phyloP scores from a whole-genome alignment of 2,329 filamentous ascomycete genomes.

The Aspergillus sp. region DNA sequence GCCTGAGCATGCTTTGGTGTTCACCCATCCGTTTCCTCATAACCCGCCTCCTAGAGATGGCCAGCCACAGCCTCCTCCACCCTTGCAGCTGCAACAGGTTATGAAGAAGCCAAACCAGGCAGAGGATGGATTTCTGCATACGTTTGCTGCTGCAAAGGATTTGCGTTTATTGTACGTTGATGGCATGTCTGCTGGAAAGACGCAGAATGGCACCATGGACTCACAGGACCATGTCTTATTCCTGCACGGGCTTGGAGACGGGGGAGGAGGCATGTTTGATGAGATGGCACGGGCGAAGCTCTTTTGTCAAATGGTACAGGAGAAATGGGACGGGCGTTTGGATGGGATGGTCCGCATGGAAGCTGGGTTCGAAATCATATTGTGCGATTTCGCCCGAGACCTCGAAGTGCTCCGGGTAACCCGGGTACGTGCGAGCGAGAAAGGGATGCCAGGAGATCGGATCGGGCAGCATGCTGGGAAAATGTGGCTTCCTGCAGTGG shows the following conservation, averaged over 20 bases:
- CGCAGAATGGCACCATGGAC: constrained; percentile 67
- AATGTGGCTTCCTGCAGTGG: constrained; percentile 30
- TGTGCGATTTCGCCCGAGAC: constrained; percentile 63
- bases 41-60: constrained; percentile 16
- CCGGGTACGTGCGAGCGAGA: constrained; percentile 25
- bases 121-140: constrained; percentile 65
- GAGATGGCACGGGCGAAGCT: constrained; percentile 59
- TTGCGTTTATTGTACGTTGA: constrained; percentile 71
- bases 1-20: constrained; percentile 71
- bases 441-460: neutral
- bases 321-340: constrained; percentile 56
- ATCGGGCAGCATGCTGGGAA: constrained; percentile 4
- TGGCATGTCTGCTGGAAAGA: constrained; percentile 71
- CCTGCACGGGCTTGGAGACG: constrained; percentile 36
- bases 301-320: constrained; percentile 59
- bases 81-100: constrained; percentile 6
- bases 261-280: constrained; percentile 11
- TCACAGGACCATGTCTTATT: constrained; percentile 67
- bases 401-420: constrained; percentile 44
- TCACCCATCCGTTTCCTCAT: constrained; percentile 51
- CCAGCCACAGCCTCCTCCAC: neutral
- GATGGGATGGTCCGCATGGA: constrained; percentile 72
- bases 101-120: neutral
- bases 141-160: constrained; percentile 62
- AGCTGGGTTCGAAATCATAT: constrained; percentile 71